Conservation (phyloP, 2,329 filamentous ascomycete genomes). For the Zymoseptoria pseudotritici region DNA sequence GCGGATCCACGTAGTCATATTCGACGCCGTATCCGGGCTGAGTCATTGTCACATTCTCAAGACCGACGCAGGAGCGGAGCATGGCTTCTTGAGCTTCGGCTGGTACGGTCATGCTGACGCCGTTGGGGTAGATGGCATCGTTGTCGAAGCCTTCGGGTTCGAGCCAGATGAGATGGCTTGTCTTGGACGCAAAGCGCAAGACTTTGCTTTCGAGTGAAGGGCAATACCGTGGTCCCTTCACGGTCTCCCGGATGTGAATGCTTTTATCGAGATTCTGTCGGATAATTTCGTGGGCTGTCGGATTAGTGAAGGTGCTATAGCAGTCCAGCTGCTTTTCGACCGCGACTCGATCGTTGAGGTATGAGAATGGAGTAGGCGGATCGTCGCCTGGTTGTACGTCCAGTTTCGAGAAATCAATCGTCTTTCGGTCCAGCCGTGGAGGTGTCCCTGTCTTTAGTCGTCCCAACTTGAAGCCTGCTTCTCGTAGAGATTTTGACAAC, state of each 20-base stretch:
- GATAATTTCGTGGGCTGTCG: constrained; percentile 72
- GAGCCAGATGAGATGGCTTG: constrained; percentile 85
- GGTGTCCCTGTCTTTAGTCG: constrained; percentile 94
- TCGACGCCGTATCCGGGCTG: constrained; percentile 96
- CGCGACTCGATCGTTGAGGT: constrained; percentile 69
- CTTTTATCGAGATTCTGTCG: constrained; percentile 88
- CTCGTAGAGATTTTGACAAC: constrained; percentile 78
- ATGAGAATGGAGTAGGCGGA: constrained; percentile 84
- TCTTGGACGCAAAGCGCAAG: constrained; percentile 74
- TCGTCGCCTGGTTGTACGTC: constrained; percentile 74
- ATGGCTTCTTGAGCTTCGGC: constrained; percentile 77
- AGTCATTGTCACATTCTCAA: constrained; percentile 85
- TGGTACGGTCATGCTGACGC: constrained; percentile 93
- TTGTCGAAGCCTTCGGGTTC: constrained; percentile 92
- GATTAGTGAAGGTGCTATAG: constrained; percentile 80
- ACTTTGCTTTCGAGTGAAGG: constrained; percentile 93
- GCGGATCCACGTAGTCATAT: constrained; percentile 96
- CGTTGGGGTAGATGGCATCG: constrained; percentile 89
- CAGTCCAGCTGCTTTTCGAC: constrained; percentile 80
- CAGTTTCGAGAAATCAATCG: constrained; percentile 69
- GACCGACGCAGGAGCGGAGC: constrained; percentile 76
- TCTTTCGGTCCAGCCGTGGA: constrained; percentile 71
- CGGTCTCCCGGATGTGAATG: constrained; percentile 90
- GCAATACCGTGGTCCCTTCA: constrained; percentile 91
- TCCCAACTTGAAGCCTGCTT: constrained; percentile 83